Base-by-base conservation (phyloP, 495 filamentous ascomycete genomes). In the Podospora australis region DNA sequence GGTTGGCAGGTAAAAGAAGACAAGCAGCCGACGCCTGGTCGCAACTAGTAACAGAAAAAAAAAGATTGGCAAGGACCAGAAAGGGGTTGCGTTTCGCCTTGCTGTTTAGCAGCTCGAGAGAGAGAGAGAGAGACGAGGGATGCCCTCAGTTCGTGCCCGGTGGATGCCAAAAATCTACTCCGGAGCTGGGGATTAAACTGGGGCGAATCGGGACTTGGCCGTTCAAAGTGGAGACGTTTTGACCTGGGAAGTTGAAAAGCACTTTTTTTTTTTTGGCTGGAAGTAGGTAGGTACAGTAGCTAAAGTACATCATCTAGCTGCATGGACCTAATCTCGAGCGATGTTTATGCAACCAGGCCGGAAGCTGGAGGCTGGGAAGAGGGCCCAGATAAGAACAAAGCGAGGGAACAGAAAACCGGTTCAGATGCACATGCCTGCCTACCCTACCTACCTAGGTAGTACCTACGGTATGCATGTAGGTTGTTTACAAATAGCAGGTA, bases 201-300 rank as follows among this genome's bases (percentile, higher is more conserved):
- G 55, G 55, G 51, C 51, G 43, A 46, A 32, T 57, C 30, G 39
- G 54, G 57, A 44, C 51, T 53, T 52, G 50, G 48, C 50, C 41
- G 47, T 41, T 42, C 29, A 54, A 41, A 46, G 36, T 53, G 55
- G n/a, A n/a, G n/a, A n/a, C n/a, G n/a, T n/a, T n/a, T n/a, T n/a
- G n/a, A n/a, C n/a, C n/a, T n/a, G n/a, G n/a, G n/a, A 36, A 52
- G 48, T 52, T 46, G 50, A 9, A 7, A 36, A 30, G 19, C 16
- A 10, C 39, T 30, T 16, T 20, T 19, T 35, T 23, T 20, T 32
- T 21, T 26, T 17, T 49, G 16, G n/a, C 35, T 19, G 5, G 23
- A n/a, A 41, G 9, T 13, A 40, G 25, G 21, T 13, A 30, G 30
- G 16, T 35, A 32, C 28, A n/a, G n/a, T n/a, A n/a, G n/a, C n/a